Evolutionary conservation across 2,329 filamentous ascomycete species (phyloP), one percentile per base, ranked within the genome.

Genomic region (Phoma sp.): DNA sequence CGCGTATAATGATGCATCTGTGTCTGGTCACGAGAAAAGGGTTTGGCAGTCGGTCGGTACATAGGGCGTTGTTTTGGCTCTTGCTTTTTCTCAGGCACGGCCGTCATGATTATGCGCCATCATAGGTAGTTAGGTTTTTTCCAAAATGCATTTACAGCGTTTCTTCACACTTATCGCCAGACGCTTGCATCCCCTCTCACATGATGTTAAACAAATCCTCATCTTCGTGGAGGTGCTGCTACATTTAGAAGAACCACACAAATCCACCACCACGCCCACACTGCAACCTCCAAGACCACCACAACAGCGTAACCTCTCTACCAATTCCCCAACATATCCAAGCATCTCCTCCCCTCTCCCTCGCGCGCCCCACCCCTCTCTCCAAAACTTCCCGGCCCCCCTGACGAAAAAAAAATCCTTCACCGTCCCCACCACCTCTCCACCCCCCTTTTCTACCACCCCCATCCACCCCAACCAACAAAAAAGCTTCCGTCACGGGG

Each of bases 61-160:
- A 51, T 51, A 57, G 47, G 53, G 53, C 51, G 48, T 51, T 57
- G 43, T 43, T 51, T 38, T 56, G 10, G 29, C 29, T 31, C 29
- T 31, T 10, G 52, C 47, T 57, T 57, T 57, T 49, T 57, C 46
- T 48, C 38, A 21, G 27, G 33, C 53, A 51, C 43, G 48, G 53
- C 43, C 43, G 43, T 51, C 22, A 48, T 13, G 53, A 51, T 51
- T 38, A 48, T 43, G 40, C 48, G 47, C 43, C 43, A 27, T 48
- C 32, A 22, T 48, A 43, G 47, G 33, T 48, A 43, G 47, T 38
- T 48, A 44, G 33, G 43, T 22, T 48, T 40, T 24, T 32, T 36
- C 25, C 31, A 51, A 51, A 57, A 57, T 57, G 43, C 43, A 57
- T 48, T 57, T 57, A 17, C 48, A 52, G 35, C 48, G 44, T 44